Conservation (phyloP, 1,284 basidiomycete species). For the Mycena citricolor region DNA sequence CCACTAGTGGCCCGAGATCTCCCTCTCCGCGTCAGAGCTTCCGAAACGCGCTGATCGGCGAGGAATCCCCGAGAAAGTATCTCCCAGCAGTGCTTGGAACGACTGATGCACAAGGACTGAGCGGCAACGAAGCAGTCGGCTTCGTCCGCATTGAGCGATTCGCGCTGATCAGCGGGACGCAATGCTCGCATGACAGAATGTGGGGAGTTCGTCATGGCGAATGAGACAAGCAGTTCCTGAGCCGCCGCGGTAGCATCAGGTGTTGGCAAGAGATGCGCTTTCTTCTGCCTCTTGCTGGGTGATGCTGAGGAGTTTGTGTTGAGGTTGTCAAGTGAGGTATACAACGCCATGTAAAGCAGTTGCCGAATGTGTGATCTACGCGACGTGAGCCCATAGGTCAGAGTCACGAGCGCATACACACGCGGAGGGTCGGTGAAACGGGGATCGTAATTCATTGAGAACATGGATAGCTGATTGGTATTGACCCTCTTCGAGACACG, state of each 20-base stretch:
- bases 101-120: constrained; percentile 50
- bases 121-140: constrained; percentile 58
- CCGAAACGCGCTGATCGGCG: constrained; percentile 36
- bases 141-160: constrained; percentile 34
- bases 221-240: constrained; percentile 54
- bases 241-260: constrained; percentile 48
- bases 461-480: constrained; percentile 62
- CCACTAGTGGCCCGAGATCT: constrained; percentile 33
- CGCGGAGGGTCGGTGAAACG: constrained; percentile 53
- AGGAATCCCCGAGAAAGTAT: constrained; percentile 55
- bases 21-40: constrained; percentile 30
- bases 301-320: constrained; percentile 39
- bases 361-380: constrained; percentile 61
- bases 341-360: constrained; percentile 65
- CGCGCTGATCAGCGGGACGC: constrained; percentile 28
- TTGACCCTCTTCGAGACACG: constrained; percentile 71
- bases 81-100: constrained; percentile 60
- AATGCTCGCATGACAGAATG: constrained; percentile 52
- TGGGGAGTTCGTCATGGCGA: constrained; percentile 57
- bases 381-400: constrained; percentile 12
- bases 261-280: constrained; percentile 43
- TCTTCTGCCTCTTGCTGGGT: constrained; percentile 48
- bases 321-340: constrained; percentile 44
- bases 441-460: constrained; percentile 58
- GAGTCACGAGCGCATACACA: constrained; percentile 33